Base-by-base conservation (phyloP, 768 basidiomycete genomes). In the Boletus pseudo-olivaceus region DNA sequence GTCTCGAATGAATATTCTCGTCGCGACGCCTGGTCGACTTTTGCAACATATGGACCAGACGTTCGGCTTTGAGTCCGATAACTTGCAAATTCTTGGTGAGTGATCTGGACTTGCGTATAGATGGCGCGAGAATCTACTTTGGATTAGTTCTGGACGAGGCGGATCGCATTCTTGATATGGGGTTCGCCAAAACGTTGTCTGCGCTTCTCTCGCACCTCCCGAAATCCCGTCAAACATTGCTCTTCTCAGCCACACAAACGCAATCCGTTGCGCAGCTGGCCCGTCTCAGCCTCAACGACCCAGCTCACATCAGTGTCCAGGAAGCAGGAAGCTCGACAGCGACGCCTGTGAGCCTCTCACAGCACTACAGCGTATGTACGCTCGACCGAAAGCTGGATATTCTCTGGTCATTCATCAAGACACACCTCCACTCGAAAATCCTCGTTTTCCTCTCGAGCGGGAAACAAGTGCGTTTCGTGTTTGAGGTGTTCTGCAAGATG, bases 21-120 rank as follows among this genome's bases (percentile, higher is more conserved):
- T 99, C 15, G 96, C 96, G 2, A 98, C 96, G 5, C 96, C 96
- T 5, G 96, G 96, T 26, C 81, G 96, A 42, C 76, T 99, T 40
- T 75, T 99, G 42, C 97, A 99, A 63, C 97, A 99, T 69, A 90
- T 99, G 88, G 97, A 98, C 67, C 94, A 98, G 71, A 98, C 97
- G 4, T 82, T 94, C 50, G 95, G 95, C 1, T 97, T 99, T 58
- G 93, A 94, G 54, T 84, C 85, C 27, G 87, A 88, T 58, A 92
- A 93, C 65, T 74, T 99, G n/a, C 94, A 98, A 68, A 66, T 95
- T 32, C 81, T 99, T 19, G 88, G 93, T 91, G 60, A 55, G 89
- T 75, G 26, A 48, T 26, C 17, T 30, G 34, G 47, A 14, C 7
- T 30, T 47, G 44, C 35, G 4, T 30, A 12, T 27, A 8, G 23